Evolutionary conservation across 1,284 basidiomycete genomes (phyloP).

Genomic region (Irpex sp.): DNA sequence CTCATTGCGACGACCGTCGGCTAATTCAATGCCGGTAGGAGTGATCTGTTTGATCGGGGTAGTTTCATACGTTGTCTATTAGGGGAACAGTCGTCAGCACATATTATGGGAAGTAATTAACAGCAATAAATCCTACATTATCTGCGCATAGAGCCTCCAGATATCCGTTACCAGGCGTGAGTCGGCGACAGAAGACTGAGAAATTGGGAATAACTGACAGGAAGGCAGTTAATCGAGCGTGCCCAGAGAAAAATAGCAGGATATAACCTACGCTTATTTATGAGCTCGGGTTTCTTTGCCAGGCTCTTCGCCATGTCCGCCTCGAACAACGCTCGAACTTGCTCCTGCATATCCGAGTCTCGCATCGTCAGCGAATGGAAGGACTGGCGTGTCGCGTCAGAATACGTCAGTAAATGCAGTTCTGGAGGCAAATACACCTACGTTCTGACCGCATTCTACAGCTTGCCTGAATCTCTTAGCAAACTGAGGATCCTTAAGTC

Average conservation of each 20-base stretch:
- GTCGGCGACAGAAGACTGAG: constrained; percentile 50
- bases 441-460: constrained; percentile 52
- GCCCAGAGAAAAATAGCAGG: neutral
- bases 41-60: constrained; percentile 47
- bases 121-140: constrained; percentile 38
- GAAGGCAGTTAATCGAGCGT: neutral
- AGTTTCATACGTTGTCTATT: constrained; percentile 49
- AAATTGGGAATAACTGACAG: constrained; percentile 54
- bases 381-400: constrained; percentile 28
- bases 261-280: constrained; percentile 41
- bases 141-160: constrained; percentile 58
- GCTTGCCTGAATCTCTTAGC: constrained; percentile 48
- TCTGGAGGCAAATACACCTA: constrained; percentile 23
- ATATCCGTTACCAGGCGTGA: constrained; percentile 65
- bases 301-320: constrained; percentile 48
- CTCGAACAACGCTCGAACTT: constrained; percentile 36
- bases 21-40: constrained; percentile 50
- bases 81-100: no score
- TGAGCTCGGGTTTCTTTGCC: constrained; percentile 55
- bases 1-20: constrained; percentile 48
- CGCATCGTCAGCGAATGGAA: constrained; percentile 42
- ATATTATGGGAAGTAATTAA: neutral
- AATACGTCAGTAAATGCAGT: neutral
- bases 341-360: constrained; percentile 38
- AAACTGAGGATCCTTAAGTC: constrained; percentile 43